These are phyloP conservation scores for Warburgia ugandensis DNA, from an alignment of 164 flowering plant genomes.

Conservation along the genomic window DNA sequence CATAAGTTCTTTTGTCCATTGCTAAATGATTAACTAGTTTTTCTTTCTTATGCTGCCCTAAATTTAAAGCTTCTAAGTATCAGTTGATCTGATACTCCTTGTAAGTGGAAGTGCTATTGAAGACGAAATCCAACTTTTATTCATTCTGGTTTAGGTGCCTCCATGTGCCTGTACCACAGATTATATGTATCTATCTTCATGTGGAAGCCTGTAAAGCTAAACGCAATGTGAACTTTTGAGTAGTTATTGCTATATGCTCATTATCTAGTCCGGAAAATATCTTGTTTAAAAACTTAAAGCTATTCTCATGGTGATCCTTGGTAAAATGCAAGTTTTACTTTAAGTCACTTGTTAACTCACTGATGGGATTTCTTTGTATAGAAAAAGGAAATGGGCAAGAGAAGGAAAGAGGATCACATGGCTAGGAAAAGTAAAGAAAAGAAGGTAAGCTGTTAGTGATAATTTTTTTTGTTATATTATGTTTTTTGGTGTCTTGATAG, in stretches of 20 bases:
- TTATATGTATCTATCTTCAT: too few relatives aligned
- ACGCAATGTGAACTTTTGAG: too few relatives aligned
- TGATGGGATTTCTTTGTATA: conserved; percentile 18
- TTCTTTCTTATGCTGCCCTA: background rate
- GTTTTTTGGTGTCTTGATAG: background rate
- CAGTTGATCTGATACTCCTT: too few relatives aligned
- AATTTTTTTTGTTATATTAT: background rate
- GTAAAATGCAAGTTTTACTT: background rate
- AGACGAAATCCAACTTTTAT: too few relatives aligned
- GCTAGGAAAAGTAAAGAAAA: conserved; percentile 57
- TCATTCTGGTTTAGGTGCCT: too few relatives aligned
- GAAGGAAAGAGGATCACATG: conserved; percentile 70
- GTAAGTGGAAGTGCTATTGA: too few relatives aligned
- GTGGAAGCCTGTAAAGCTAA: too few relatives aligned
- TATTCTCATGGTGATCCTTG: background rate
- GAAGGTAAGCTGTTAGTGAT: conserved; percentile 34
- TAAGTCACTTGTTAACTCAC: conserved; percentile 3
- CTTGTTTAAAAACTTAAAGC: background rate
- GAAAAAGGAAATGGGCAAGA: conserved; percentile 71
- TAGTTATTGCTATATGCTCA: too few relatives aligned
- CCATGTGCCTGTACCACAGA: too few relatives aligned
- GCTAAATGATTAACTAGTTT: background rate
- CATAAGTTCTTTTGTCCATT: background rate
- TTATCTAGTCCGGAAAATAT: conserved; percentile 6
- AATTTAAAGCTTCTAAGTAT: too few relatives aligned